Evolutionary conservation across 257 asterid genomes (phyloP), one percentile per base, ranked within the genome.

Genomic region (Solanum corneliomulleri): DNA sequence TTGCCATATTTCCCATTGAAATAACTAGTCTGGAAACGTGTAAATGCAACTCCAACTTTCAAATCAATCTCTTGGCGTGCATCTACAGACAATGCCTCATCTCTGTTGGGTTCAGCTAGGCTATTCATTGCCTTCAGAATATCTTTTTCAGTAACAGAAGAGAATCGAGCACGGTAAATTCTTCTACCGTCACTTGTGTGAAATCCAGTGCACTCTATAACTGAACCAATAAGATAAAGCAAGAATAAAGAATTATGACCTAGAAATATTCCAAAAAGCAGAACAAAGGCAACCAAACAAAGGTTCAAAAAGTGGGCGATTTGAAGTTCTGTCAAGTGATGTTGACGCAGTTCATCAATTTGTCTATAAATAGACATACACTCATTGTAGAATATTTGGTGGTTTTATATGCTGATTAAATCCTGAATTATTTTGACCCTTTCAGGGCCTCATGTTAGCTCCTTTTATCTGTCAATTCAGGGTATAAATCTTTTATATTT

Each of bases 1-100:
- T 96, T 96, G 88, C 99, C 99, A 88, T 96, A 96, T 94, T 96
- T 96, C 72, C 99, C 99, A 83, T 94, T 95, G 94, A 96, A 96
- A 92, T 91, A 96, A 90, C 97, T 90, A 18, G 99, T 96, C 89
- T 96, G 99, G 88, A 94, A 96, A 86, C 99, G 92, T 71, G 99
- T 96, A 91, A 96, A 96, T 90, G 99, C 94, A 88, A 96, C 98
- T 90, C 99, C 99, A 90, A 96, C 99, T 95, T 96, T 96, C 94
- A 96, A 92, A 93, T 96, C 99, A 87, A 96, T 96, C 93, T 96
- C 98, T 89, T 96, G 99, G 85, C 98, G 99, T 80, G 98, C 97
- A 92, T 96, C 99, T 84, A 96, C 99, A 71, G 99, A 96, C 90
- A 95, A 85, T 83, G 99, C 94, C 93, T 96, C 99, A 85, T 96